phyloP scores from a whole-genome alignment of 2,329 filamentous ascomycete species.

The Fusarium kyushuense region DNA sequence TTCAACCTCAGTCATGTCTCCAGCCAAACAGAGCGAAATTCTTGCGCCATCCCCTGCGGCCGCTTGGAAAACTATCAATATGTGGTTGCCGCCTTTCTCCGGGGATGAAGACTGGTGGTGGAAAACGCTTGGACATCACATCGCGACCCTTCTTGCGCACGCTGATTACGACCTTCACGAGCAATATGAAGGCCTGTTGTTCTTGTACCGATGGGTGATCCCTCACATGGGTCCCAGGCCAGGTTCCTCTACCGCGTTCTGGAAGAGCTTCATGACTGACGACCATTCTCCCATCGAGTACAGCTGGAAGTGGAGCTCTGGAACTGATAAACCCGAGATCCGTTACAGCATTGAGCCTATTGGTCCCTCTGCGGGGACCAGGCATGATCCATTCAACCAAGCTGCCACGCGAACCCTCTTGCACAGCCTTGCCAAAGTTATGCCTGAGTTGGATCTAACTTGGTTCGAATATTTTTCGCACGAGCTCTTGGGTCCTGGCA shows the following conservation, averaged over 20 bases:
- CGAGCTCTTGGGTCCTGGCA: neutral
- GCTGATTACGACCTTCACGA: neutral
- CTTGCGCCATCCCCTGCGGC: too few relatives aligned
- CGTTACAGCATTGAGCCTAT: neutral
- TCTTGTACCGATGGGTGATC: neutral
- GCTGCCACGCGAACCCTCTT: neutral
- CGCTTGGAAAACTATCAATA: neutral
- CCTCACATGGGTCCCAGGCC: neutral
- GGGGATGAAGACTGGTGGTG: constrained; percentile 5
- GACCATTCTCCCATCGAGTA: constrained; percentile 11
- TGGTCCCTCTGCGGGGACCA: too few relatives aligned
- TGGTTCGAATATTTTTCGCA: constrained; percentile 12
- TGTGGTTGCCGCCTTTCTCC: neutral
- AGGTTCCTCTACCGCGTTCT: neutral
- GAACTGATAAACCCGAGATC: constrained; percentile 2
- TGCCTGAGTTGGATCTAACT: constrained; percentile 1
- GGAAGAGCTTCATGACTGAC: constrained; percentile 10
- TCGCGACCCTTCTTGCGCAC: neutral
- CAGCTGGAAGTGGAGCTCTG: constrained; percentile 11
- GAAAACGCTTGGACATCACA: neutral
- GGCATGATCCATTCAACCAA: neutral
- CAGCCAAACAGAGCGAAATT: too few relatives aligned
- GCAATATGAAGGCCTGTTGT: neutral
- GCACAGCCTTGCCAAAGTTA: neutral
- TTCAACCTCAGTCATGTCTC: too few relatives aligned